These are phyloP conservation scores for Hortaea sp. DNA, from an alignment of 2,329 filamentous ascomycete genomes.

Conservation along the genomic window DNA sequence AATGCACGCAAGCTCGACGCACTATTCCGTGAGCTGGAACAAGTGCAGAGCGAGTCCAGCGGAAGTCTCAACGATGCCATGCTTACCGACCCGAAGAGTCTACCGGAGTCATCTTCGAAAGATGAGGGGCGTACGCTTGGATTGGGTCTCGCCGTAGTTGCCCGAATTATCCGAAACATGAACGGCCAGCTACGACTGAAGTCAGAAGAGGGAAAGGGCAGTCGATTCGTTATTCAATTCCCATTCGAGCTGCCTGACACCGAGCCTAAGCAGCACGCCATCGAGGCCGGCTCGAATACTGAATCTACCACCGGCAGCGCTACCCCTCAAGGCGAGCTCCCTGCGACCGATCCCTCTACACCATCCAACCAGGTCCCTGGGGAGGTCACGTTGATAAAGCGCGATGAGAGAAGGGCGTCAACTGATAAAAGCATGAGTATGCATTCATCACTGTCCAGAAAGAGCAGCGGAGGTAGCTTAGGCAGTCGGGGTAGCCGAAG, in stretches of 20 bases:
- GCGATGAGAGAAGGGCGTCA: constrained; percentile 15
- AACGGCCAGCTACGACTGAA: constrained; percentile 76
- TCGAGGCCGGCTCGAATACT: constrained; percentile 4
- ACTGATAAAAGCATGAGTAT: neutral
- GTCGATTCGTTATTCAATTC: constrained; percentile 69
- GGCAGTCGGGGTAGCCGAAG: constrained; percentile 33
- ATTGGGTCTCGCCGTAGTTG: constrained; percentile 79
- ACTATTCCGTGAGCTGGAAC: constrained; percentile 51
- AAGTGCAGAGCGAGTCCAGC: constrained; percentile 54
- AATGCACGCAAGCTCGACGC: constrained; percentile 46
- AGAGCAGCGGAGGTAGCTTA: constrained; percentile 35
- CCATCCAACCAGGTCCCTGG: constrained; percentile 20
- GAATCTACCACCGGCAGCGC: constrained; percentile 12
- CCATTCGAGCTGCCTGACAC: constrained; percentile 57
- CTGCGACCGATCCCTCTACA: constrained; percentile 4
- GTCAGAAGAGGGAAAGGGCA: constrained; percentile 72
- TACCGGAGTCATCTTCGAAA: constrained; percentile 21
- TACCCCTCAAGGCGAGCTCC: constrained; percentile 15
- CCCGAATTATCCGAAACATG: constrained; percentile 79
- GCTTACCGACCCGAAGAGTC: constrained; percentile 20
- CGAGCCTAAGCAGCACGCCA: constrained; percentile 12
- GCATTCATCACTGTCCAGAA: constrained; percentile 14
- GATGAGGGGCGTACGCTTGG: constrained; percentile 49
- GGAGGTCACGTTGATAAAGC: constrained; percentile 55
- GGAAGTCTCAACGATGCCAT: constrained; percentile 29